Evolutionary conservation across 306 rosid genomes (phyloP), one percentile per base, ranked within the genome.

Genomic region (Geum urbanum): DNA sequence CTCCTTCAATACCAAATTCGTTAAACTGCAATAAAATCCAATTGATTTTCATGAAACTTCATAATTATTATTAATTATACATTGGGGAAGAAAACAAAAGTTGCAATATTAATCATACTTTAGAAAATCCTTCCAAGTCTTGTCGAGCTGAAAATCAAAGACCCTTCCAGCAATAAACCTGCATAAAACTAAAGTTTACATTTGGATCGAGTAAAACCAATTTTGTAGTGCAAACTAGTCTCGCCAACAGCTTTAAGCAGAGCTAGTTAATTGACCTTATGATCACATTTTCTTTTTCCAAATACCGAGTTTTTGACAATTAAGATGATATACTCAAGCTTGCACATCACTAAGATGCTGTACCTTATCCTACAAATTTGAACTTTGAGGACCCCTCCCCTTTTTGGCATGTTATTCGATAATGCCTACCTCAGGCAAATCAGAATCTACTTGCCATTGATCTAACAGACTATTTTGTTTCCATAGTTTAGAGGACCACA

Each of bases 91-190:
- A 22, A n/a, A n/a, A 19, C 9, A 4, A 53, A 9, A 35, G 59
- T 55, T 5, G 32, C 18, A 66, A 67, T 51, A 60, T 27, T 32
- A 73, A 70, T 35, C 81, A 57, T 82, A 90, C 98, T 82, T 85
- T 83, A 18, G 98, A 94, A 81, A 94, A 94, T 59, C 98, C 98
- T 49, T 94, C 98, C 78, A 94, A 88, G 83, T 94, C 98, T 68
- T 94, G 98, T 58, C 98, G 86, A 70, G 98, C 98, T 14, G 98
- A 84, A 77, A 94, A 85, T 59, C 97, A 86, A 60, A 94, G 90
- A 65, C 98, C 92, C 83, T 94, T 94, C 98, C 98, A 94, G 88
- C 97, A 94, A 67, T 86, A 94, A 75, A 94, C 98, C 98, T 92
- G 89, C 77, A 82, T 66, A 66, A 71, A 63, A 39, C 45, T 63